These are phyloP conservation scores for Xylaria bambusicola DNA, from an alignment of 495 filamentous ascomycete species.

Conservation along the genomic window DNA sequence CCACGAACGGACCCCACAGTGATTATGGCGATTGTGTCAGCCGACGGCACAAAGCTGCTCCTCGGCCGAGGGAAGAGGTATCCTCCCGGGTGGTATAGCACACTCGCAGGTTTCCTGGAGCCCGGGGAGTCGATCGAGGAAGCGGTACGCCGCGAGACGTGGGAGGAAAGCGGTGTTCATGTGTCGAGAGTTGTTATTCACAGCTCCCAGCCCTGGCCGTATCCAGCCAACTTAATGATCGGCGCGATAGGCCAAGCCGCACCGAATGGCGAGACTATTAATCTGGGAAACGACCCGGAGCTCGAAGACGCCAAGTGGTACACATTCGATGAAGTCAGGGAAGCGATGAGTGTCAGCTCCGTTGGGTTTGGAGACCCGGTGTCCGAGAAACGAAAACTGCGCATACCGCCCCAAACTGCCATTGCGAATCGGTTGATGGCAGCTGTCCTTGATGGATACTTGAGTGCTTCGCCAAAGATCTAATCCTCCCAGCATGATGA, in stretches of 20 bases:
- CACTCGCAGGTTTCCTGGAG: constrained; percentile 92
- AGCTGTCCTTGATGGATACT: constrained; percentile 47
- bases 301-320: constrained; percentile 90
- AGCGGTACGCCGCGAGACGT: constrained; percentile 90
- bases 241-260: constrained; percentile 86
- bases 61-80: constrained; percentile 84
- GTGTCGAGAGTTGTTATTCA: constrained; percentile 90
- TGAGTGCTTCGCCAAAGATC: constrained; percentile 40
- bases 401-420: constrained; percentile 73
- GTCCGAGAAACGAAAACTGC: constrained; percentile 67
- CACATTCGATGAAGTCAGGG: constrained; percentile 65
- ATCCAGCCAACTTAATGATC: constrained; percentile 85
- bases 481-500: constrained; percentile 16
- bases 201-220: constrained; percentile 77
- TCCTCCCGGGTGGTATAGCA: constrained; percentile 83
- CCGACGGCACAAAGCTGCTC: constrained; percentile 71
- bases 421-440: constrained; percentile 75
- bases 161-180: constrained; percentile 88
- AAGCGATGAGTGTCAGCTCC: constrained; percentile 60
- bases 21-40: constrained; percentile 86
- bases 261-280: constrained; percentile 75
- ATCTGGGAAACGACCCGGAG: constrained; percentile 85
- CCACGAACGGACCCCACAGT: constrained; percentile 94
- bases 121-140: constrained; percentile 94
- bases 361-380: constrained; percentile 65